Conservation (phyloP, 2,329 filamentous ascomycete genomes). For the Alternaria sp. region DNA sequence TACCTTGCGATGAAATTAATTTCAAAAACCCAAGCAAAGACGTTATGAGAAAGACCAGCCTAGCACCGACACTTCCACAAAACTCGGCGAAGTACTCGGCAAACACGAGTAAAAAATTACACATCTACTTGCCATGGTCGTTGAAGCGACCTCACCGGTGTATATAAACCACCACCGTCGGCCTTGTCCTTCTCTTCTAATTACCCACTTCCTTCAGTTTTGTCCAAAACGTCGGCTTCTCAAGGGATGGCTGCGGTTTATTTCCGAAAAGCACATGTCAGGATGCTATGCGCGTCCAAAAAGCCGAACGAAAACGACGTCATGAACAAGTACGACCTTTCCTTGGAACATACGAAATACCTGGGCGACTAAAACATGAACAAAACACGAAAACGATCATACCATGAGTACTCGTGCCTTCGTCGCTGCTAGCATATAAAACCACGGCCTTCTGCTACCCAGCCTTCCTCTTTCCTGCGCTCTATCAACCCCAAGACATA, state of each 20-base stretch:
- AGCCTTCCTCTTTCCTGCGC: neutral
- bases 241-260: neutral
- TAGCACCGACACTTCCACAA: neutral
- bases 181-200: neutral
- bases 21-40: no score
- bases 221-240: neutral
- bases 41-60: neutral
- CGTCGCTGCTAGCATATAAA: neutral
- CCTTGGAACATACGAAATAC: neutral
- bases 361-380: neutral
- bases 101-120: neutral
- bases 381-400: rapidly evolving
- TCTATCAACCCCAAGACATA: neutral
- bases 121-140: neutral
- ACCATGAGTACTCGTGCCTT: neutral
- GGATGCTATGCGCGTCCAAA: neutral
- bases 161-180: neutral
- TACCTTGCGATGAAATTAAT: neutral
- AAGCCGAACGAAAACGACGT: neutral
- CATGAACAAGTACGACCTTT: neutral
- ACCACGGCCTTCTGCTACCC: neutral
- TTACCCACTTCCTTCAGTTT: neutral
- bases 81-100: neutral
- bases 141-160: neutral
- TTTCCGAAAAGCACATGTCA: neutral